Evolutionary conservation across 108 stramenopile genomes (phyloP).

Genomic region (Skeletonema tropicum): DNA sequence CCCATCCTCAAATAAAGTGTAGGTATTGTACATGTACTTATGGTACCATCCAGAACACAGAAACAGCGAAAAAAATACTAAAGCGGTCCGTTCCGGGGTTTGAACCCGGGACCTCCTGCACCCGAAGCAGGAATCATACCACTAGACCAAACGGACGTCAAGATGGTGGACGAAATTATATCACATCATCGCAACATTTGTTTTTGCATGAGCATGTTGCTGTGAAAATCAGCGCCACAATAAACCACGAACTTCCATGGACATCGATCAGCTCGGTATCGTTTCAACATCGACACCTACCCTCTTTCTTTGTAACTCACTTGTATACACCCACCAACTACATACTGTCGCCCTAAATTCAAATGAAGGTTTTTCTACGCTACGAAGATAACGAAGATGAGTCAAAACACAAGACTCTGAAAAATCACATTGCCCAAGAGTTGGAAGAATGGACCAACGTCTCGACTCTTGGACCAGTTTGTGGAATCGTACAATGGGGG

Average conservation of each 20-base stretch:
- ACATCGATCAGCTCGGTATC: too few relatives aligned
- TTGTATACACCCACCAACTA: neutral
- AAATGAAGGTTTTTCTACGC: constrained; percentile 90
- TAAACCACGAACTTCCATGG: too few relatives aligned
- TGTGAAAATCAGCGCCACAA: too few relatives aligned
- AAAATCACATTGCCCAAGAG: constrained; percentile 91
- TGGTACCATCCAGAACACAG: too few relatives aligned
- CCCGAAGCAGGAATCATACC: constrained; percentile 95
- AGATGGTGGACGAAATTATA: too few relatives aligned
- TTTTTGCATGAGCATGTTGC: too few relatives aligned
- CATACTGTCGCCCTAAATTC: neutral
- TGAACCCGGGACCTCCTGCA: constrained; percentile 92
- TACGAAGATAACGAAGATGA: constrained; percentile 88
- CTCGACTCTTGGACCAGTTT: constrained; percentile 75
- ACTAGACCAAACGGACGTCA: constrained; percentile 83
- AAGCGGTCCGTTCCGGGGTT: constrained; percentile 8
- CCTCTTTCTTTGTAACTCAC: neutral
- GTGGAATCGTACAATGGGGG: constrained; percentile 86
- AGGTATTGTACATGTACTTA: too few relatives aligned
- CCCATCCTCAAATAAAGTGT: too few relatives aligned
- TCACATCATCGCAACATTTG: too few relatives aligned
- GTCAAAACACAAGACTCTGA: constrained; percentile 76
- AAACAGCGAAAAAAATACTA: too few relatives aligned
- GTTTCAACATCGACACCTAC: too few relatives aligned
- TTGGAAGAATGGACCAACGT: constrained; percentile 85